Conservation (phyloP, 164 flowering plant species). For the Santalum album region DNA sequence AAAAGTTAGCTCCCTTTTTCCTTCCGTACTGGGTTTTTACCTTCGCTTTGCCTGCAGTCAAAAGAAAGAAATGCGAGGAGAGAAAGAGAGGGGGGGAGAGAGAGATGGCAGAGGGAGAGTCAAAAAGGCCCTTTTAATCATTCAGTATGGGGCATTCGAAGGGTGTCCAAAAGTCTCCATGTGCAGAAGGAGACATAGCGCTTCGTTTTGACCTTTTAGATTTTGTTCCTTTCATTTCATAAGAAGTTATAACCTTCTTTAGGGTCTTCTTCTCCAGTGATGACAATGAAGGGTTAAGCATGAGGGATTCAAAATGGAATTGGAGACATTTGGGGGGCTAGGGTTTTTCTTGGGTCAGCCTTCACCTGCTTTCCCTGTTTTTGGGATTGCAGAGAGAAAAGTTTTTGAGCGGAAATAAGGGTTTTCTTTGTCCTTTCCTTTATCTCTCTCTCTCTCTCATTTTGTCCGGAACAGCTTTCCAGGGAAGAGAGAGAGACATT, state of each 20-base stretch:
- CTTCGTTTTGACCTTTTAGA: constrained; percentile 1
- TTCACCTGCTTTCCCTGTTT: not conserved
- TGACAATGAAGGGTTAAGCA: constrained; percentile 19
- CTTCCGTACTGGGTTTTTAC: constrained; percentile 7
- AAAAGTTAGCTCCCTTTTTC: not conserved
- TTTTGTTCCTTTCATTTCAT: not conserved
- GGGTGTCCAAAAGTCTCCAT: constrained; percentile 6
- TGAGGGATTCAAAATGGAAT: not conserved
- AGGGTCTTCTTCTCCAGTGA: not conserved
- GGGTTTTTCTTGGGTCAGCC: constrained; percentile 4
- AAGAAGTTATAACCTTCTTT: constrained; percentile 1
- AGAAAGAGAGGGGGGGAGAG: not conserved
- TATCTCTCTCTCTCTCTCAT: not conserved
- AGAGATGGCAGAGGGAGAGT: constrained; percentile 6
- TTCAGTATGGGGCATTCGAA: not conserved
- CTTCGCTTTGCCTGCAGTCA: constrained; percentile 4
- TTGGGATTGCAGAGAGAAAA: not conserved
- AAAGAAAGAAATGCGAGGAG: not conserved
- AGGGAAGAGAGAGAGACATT: not conserved
- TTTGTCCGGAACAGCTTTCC: not conserved
- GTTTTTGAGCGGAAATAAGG: constrained; percentile 3
- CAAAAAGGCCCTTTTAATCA: constrained; percentile 11
- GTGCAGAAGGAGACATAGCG: not conserved
- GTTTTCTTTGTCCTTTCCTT: constrained; percentile 2
- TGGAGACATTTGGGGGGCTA: not conserved